A percentile compares a stretch with the other conserved stretches of the same genome.
phyloP scores from a whole-genome alignment of 768 basidiomycete species.

The Nidularia sp. region DNA sequence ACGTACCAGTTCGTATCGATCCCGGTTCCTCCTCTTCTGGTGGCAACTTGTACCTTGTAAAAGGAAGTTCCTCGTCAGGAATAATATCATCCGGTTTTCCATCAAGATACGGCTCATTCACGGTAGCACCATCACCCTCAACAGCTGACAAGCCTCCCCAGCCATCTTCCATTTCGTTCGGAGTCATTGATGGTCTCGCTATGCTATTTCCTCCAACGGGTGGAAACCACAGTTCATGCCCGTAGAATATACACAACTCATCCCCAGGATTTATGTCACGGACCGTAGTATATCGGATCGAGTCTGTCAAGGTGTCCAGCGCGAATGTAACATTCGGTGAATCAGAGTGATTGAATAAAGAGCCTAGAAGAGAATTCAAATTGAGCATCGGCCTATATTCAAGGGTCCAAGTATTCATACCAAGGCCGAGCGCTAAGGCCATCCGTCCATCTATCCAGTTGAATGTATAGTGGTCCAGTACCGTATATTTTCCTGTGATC shows the following conservation, averaged over 20 bases:
- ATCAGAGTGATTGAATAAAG: conserved; percentile 76
- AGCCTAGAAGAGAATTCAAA: conserved; percentile 41
- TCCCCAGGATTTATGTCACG: conserved; percentile 54
- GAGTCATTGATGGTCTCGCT: neutral
- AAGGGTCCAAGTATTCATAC: conserved; percentile 27
- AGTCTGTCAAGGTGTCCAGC: conserved; percentile 46
- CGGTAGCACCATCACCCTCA: conserved; percentile 10
- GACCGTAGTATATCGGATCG: conserved; percentile 59
- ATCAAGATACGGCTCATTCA: conserved; percentile 21
- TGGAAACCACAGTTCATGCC: conserved; percentile 63
- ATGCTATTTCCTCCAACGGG: conserved; percentile 20
- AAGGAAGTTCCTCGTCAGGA: conserved; percentile 60
- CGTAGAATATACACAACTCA: conserved; percentile 80
- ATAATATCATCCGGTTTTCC: conserved; percentile 45
- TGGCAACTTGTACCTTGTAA: conserved; percentile 52
- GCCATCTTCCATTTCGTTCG: conserved; percentile 29
- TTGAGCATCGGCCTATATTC: neutral
- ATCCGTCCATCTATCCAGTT: conserved; percentile 69
- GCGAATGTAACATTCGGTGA: conserved; percentile 67
- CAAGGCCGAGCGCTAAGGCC: conserved; percentile 78
- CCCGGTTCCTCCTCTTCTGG: conserved; percentile 62
- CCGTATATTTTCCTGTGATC: conserved; percentile 41
- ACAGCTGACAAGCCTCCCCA: conserved; percentile 39
- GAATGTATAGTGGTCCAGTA: conserved; percentile 75
- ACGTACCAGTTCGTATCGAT: conserved; percentile 52